phyloP scores from a whole-genome alignment of 257 asterid species.

The Striga asiatica region DNA sequence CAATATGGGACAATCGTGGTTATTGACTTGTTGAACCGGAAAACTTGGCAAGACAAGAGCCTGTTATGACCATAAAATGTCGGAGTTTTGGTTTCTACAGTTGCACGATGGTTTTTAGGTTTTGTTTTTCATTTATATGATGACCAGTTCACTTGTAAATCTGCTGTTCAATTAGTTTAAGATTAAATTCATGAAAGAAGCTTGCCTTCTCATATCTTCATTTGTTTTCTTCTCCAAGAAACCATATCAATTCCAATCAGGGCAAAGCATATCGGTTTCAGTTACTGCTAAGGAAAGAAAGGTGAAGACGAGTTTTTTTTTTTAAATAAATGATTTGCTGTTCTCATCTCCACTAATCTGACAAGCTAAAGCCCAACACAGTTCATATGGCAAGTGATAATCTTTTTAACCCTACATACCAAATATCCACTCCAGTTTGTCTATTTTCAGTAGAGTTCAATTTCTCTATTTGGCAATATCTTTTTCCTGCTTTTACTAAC shows the following conservation, averaged over 20 bases:
- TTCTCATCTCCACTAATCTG: too few species aligned
- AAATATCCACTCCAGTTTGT: too few species aligned
- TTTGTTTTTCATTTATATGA: background rate
- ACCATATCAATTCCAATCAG: background rate
- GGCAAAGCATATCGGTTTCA: background rate
- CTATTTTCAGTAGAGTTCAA: too few species aligned
- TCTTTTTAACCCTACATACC: too few species aligned
- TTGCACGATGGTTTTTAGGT: too few species aligned
- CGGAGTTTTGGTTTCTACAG: background rate
- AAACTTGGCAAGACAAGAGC: background rate
- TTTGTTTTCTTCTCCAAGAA: slow-evolving; percentile 6
- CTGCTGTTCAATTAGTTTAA: slow-evolving; percentile 15
- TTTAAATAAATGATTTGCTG: too few species aligned
- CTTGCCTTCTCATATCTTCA: background rate
- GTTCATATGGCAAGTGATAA: too few species aligned
- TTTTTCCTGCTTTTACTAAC: too few species aligned
- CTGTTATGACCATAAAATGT: background rate
- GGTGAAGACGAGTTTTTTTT: background rate
- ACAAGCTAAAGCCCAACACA: too few species aligned
- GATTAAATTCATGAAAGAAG: slow-evolving; percentile 10
- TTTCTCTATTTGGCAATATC: too few species aligned
- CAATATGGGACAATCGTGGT: too few species aligned
- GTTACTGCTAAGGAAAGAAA: background rate
- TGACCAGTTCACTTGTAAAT: slow-evolving; percentile 22
- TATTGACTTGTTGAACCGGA: slow-evolving; percentile 11